These are phyloP conservation scores for Rugosomyces carneus DNA, from an alignment of 1,284 basidiomycete species.

Conservation along the genomic window DNA sequence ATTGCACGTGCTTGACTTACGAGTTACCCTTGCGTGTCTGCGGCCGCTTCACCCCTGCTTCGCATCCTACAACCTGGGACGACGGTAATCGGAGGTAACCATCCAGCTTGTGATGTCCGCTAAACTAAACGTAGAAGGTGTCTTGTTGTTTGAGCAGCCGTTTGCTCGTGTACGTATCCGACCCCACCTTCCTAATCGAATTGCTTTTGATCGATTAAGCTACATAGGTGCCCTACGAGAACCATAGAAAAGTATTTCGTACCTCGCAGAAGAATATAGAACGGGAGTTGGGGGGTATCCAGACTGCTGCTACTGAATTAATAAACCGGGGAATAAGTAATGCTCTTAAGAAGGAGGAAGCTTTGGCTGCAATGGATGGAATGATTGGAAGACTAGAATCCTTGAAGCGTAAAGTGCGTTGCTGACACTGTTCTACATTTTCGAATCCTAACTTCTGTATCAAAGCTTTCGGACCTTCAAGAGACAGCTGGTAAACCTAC, in stretches of 20 bases:
- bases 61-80: neutral
- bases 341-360: constrained; percentile 42
- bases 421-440: constrained; percentile 9
- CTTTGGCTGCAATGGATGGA: constrained; percentile 56
- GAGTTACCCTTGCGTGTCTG: no score
- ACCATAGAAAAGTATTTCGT: constrained; percentile 79
- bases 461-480: constrained; percentile 66
- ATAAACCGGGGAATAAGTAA: constrained; percentile 36
- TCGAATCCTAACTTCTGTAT: constrained; percentile 4
- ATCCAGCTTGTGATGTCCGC: constrained; percentile 33
- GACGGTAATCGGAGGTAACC: no score
- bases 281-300: constrained; percentile 63
- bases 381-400: constrained; percentile 73
- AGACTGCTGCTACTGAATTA: constrained; percentile 50
- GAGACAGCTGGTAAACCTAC: constrained; percentile 59
- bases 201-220: neutral
- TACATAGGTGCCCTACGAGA: constrained; percentile 76
- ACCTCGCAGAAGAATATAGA: constrained; percentile 76
- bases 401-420: constrained; percentile 74
- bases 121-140: constrained; percentile 67
- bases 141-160: constrained; percentile 85
- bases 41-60: neutral
- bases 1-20: neutral
- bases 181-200: constrained; percentile 1
- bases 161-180: constrained; percentile 59